Evolutionary conservation across 768 basidiomycete species (phyloP).

Genomic region (Hypholoma fasciculare): DNA sequence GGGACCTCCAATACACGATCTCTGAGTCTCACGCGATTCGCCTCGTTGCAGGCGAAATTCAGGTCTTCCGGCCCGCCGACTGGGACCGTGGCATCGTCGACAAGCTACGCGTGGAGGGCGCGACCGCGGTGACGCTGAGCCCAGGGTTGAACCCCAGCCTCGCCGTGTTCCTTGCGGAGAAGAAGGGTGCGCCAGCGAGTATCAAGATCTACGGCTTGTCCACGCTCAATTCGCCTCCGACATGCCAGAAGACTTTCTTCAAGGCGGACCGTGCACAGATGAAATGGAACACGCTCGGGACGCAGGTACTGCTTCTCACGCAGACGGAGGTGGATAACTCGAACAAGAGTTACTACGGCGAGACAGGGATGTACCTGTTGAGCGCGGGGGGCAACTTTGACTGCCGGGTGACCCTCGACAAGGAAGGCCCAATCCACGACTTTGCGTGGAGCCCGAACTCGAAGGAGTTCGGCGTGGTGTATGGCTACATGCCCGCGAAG

Average conservation of each 20-base stretch:
- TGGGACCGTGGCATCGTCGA: conserved; percentile 80
- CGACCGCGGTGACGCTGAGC: conserved; percentile 74
- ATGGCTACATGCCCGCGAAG: conserved; percentile 98
- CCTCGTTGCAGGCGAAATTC: conserved; percentile 78
- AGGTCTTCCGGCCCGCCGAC: conserved; percentile 79
- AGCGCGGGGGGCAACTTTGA: conserved; percentile 94
- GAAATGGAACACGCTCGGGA: conserved; percentile 96
- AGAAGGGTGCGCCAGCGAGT: conserved; percentile 92
- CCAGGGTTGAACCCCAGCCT: conserved; percentile 85
- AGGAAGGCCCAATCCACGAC: conserved; percentile 97
- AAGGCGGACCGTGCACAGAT: conserved; percentile 92
- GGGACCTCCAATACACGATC: conserved; percentile 90
- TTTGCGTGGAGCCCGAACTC: conserved; percentile 96
- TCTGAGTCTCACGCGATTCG: conserved; percentile 86
- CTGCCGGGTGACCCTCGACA: conserved; percentile 84
- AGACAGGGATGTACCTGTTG: conserved; percentile 92
- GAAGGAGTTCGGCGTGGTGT: conserved; percentile 95
- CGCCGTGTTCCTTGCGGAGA: conserved; percentile 93
- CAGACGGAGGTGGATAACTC: conserved; percentile 97
- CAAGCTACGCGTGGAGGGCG: conserved; percentile 82
- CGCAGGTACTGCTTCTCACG: conserved; percentile 87
- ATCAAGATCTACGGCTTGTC: conserved; percentile 82
- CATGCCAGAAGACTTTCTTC: conserved; percentile 90
- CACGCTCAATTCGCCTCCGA: conserved; percentile 58
- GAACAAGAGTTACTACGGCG: conserved; percentile 98